Evolutionary conservation across 805 yeast genomes (phyloP), one percentile per base, ranked within the genome.

Genomic region (Dipodascus albidus): DNA sequence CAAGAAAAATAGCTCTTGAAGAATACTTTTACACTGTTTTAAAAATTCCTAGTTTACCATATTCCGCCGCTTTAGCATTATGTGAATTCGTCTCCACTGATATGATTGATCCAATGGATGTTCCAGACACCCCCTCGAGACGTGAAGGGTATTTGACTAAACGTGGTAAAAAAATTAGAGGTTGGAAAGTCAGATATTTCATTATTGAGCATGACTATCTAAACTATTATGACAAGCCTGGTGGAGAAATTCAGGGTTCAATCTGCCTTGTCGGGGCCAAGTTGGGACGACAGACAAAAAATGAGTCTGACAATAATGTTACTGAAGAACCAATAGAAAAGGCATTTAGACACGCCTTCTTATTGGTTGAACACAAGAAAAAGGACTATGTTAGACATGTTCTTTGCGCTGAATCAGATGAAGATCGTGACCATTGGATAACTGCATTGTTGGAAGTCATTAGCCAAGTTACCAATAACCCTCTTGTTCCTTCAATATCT

Each of bases 321-420:
- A 24, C 49, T 21, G 52, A 27, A 3, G 57, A 50, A 6, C 52
- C 27, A 1, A 52, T 57, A 9, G 66, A 61, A 42, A 66, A 62
- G 38, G 67, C 67, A 38, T 47, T 47, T 54, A 67, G 83, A 52
- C 85, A 83, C 66, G 85, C 85, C 0, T 78, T 83, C 58, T 71
- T 80, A 31, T 60, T 75, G 8, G 60, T 62, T 56, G 79, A 75
- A 59, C 70, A 67, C 33, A 71, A 71, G 56, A 72, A 73, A 55
- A 58, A 65, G 38, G 73, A 72, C 41, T 58, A 56, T 24, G 50
- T 41, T 19, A 47, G 58, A 6, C 87, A 83, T 61, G 75, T 79
- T 51, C 76, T 88, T 52, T 87, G 95, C 66, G 84, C 93, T 1
- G 95, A 89, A 64, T 80, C 84, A 4, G 84, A 84, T 49, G 76